A percentile compares a stretch with the other conserved stretches of the same genome.
phyloP scores from a whole-genome alignment of 805 yeast species.

The Kodamaea kakaduensis region DNA sequence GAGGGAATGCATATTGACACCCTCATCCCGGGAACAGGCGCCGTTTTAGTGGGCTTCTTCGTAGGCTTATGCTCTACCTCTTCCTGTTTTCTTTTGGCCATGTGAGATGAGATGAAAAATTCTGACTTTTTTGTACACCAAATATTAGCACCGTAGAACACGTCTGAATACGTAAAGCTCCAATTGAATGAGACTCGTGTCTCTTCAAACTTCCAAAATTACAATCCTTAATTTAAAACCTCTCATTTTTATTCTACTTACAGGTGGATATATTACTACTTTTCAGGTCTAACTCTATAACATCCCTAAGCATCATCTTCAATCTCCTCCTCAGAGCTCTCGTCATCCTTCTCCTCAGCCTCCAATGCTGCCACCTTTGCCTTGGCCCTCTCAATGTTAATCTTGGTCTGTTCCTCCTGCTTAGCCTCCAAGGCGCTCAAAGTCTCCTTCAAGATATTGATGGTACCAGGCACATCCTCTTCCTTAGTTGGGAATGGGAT shows the following conservation, averaged over 20 bases:
- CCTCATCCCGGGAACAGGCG: slow-evolving; percentile 20
- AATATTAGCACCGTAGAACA: no score
- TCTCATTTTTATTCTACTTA: not conserved
- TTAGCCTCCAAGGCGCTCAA: slow-evolving; percentile 61
- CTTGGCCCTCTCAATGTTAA: slow-evolving; percentile 71
- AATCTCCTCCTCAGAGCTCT: slow-evolving; percentile 38
- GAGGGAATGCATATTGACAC: slow-evolving; percentile 74
- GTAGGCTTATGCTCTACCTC: slow-evolving; percentile 17
- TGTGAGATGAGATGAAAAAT: slow-evolving; percentile 1
- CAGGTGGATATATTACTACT: no score
- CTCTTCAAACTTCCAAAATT: not conserved
- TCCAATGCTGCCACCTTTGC: slow-evolving; percentile 69
- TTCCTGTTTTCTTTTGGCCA: slow-evolving; percentile 24
- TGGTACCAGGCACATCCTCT: slow-evolving; percentile 64
- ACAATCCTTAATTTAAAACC: no score
- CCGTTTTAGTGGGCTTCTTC: slow-evolving; percentile 28
- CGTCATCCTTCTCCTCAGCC: slow-evolving; percentile 36
- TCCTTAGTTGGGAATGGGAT: slow-evolving; percentile 73
- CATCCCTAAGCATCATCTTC: slow-evolving; percentile 23
- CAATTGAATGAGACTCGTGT: no score
- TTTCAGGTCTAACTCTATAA: slow-evolving; percentile 5
- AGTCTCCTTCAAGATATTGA: slow-evolving; percentile 68
- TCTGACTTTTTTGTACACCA: no score
- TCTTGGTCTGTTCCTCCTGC: slow-evolving; percentile 78
- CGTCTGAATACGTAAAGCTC: no score